phyloP scores from a whole-genome alignment of 2,329 filamentous ascomycete genomes.

The Fusarium falciforme region DNA sequence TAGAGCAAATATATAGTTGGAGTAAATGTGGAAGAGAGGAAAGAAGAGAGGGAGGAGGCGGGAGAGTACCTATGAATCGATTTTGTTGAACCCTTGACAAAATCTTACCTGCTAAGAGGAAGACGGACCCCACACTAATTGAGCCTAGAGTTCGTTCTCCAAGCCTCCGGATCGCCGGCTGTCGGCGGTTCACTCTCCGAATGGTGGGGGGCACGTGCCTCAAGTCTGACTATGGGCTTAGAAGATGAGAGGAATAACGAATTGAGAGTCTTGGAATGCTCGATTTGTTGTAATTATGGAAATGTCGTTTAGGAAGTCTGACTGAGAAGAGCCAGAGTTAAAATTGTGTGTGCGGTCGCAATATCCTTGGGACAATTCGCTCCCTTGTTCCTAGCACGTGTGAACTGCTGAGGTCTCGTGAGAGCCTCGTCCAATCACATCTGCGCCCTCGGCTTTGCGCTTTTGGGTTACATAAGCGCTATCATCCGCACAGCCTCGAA shows the following conservation, averaged over 20 bases:
- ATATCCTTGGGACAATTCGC: not conserved
- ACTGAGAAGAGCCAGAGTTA: not conserved
- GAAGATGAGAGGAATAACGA: not conserved
- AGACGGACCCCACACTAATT: conserved; percentile 24
- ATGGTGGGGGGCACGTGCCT: conserved; percentile 9
- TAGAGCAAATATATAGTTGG: not conserved
- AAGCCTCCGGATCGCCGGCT: conserved; percentile 26
- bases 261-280: not conserved
- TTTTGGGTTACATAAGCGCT: conserved; percentile 35
- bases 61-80: conserved; percentile 6
- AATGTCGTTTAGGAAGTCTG: not conserved
- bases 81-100: conserved; percentile 32
- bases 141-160: conserved; percentile 2
- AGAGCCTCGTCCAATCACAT: conserved; percentile 21
- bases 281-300: not conserved
- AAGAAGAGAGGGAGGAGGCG: conserved; percentile 9
- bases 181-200: conserved; percentile 10
- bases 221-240: not conserved
- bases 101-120: not conserved
- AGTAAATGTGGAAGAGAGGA: conserved; percentile 6
- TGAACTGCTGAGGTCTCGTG: conserved; percentile 19
- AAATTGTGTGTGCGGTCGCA: not conserved
- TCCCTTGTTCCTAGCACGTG: not conserved
- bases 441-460: no score
- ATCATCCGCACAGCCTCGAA: not conserved